Evolutionary conservation across 2,329 filamentous ascomycete species (phyloP), one percentile per base, ranked within the genome.

Genomic region (Aureobasidium sp.): DNA sequence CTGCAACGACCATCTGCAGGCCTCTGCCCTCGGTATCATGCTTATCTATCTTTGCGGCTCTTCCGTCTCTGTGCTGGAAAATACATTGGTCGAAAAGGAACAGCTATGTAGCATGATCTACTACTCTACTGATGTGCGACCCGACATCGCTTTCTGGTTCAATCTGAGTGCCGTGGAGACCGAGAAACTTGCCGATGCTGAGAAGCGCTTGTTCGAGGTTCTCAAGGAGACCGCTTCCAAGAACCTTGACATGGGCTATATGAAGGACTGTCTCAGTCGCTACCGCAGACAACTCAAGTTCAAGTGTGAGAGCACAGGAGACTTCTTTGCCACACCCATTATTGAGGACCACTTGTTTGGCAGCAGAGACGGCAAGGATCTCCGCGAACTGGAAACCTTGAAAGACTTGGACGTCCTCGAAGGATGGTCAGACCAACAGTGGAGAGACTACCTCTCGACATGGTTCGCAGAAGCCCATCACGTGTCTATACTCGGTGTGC

Each of bases 341-440:
- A 96, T 97, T 69, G 88, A 87, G 15, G 92, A 97, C 71, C 96
- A 95, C 71, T 82, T 97, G 11, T 99, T 94, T 70, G 94, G 93
- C 31, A 85, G 86, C 56, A 84, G 91, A 35, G 88, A 96, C 72
- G 95, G 94, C n/a, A 74, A 68, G 12, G 73, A 78, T 52, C 71
- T 81, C 9, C 72, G 73, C 27, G 70, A 73, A 9, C 67, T 80
- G 47, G 72, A 71, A 11, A 75, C 72, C 5, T 67, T 81, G 27
- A 69, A 71, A 33, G 81, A 83, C 45, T 82, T 85, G 62, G 89
- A 94, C 64, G 77, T 78, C 1, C 75, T 99, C 27, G 86, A 89
- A 67, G 78, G 80, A 53, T 99, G 94, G 94, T 84, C 81, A 3
- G 91, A 97, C 66, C 77, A 83, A 33, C 80, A 97, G 62, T 99